Conservation (phyloP, 768 basidiomycete genomes). For the Auricularia auricula-judae region DNA sequence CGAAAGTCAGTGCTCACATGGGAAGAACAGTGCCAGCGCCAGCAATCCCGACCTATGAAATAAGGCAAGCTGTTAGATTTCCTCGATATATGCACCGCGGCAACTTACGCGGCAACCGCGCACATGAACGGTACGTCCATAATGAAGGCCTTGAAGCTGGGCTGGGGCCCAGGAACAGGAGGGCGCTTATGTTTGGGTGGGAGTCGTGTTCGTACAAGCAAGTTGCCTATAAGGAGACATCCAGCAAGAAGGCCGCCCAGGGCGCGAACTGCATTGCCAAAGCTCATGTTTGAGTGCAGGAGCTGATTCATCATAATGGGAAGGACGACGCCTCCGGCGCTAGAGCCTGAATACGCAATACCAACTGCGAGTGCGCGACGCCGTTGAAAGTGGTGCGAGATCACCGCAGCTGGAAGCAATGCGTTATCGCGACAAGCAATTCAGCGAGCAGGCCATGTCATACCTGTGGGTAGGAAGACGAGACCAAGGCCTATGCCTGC, state of each 20-base stretch:
- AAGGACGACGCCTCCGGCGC: slow-evolving; percentile 20
- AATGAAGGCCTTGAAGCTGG: slow-evolving; percentile 4
- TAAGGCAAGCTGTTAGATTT: neutral
- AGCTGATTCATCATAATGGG: slow-evolving; percentile 25
- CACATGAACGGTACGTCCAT: slow-evolving; percentile 6
- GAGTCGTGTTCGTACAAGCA: slow-evolving; percentile 29
- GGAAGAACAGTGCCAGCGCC: slow-evolving; percentile 1
- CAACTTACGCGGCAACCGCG: slow-evolving; percentile 1
- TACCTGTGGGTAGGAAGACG: slow-evolving; percentile 32
- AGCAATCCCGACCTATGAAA: slow-evolving; percentile 10
- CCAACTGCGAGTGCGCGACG: slow-evolving; percentile 32
- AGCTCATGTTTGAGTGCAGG: slow-evolving; percentile 18
- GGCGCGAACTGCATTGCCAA: slow-evolving; percentile 14
- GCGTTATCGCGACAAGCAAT: too few relatives aligned
- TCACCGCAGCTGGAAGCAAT: slow-evolving; percentile 23
- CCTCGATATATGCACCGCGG: neutral
- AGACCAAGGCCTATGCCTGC: slow-evolving; percentile 41
- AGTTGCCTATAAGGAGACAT: slow-evolving; percentile 23
- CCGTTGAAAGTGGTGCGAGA: slow-evolving; percentile 34
- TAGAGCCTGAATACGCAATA: slow-evolving; percentile 26
- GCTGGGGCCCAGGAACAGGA: neutral
- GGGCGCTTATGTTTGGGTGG: slow-evolving; percentile 7
- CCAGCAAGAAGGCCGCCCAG: slow-evolving; percentile 23
- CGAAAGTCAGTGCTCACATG: neutral
- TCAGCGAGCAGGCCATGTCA: neutral